Percentiles rank a stretch among this genome's conserved stretches.
These are phyloP conservation scores for Ascochyta clinopodiicola DNA, from an alignment of 2,329 filamentous ascomycete species.

Conservation along the genomic window DNA sequence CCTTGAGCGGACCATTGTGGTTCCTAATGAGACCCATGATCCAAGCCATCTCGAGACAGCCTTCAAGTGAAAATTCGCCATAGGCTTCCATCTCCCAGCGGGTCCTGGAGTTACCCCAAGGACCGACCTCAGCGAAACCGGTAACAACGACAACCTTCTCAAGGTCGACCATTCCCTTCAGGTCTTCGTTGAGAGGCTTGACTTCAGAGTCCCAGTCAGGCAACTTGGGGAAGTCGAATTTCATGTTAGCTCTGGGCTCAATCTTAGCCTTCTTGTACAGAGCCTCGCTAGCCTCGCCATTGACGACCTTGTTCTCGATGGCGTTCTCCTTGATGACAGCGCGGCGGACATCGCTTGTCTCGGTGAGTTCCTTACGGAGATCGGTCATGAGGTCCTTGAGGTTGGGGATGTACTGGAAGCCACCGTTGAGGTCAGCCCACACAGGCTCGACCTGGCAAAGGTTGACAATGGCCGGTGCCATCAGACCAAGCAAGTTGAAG, in stretches of 20 bases:
- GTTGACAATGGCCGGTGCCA: constrained; percentile 93
- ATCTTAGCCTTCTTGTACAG: constrained; percentile 95
- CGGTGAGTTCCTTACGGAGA: constrained; percentile 91
- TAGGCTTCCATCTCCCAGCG: constrained; percentile 99
- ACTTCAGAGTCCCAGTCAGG: constrained; percentile 93
- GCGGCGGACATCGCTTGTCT: constrained; percentile 90
- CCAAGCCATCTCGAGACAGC: constrained; percentile 99
- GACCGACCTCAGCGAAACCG: constrained; percentile 93
- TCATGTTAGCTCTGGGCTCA: constrained; percentile 95
- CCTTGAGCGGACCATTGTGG: constrained; percentile 94
- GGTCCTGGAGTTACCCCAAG: constrained; percentile 98
- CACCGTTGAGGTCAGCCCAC: constrained; percentile 96
- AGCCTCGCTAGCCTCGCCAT: constrained; percentile 88
- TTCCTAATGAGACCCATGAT: constrained; percentile 99
- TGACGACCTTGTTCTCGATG: constrained; percentile 96
- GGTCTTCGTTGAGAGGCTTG: constrained; percentile 82
- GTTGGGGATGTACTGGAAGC: constrained; percentile 95
- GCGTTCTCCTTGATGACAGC: constrained; percentile 95
- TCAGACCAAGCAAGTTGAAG: constrained; percentile 94
- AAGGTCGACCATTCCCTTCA: constrained; percentile 98
- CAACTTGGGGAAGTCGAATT: constrained; percentile 90
- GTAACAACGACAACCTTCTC: constrained; percentile 98
- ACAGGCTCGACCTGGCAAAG: constrained; percentile 95
- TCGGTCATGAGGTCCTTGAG: constrained; percentile 93
- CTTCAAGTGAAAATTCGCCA: constrained; percentile 95